Evolutionary conservation across 2,329 filamentous ascomycete species (phyloP), one percentile per base, ranked within the genome.

Genomic region (Emmonsia crescens): DNA sequence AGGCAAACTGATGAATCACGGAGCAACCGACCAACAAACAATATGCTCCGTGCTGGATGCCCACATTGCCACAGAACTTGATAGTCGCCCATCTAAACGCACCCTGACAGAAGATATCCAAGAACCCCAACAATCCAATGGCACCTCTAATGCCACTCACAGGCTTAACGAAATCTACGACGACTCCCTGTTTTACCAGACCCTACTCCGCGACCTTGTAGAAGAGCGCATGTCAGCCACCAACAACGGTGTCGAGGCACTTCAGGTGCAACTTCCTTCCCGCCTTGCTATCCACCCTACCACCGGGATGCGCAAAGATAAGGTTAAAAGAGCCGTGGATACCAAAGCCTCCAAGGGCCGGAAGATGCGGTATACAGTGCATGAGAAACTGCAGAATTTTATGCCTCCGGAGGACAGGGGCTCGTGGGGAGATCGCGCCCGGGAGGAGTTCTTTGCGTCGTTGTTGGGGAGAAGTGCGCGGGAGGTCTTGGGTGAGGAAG

Each of bases 351-450:
- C 90, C 73, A 97, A 97, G 76, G 94, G 94, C 5, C 82, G 94
- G 57, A 96, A 96, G 78, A 84, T 99, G 82, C 83, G 91, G 46
- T 99, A 93, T 76, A 94, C 89, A 19, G 91, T 96, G 54, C 92
- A 97, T 72, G 93, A 97, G 78, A 97, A 97, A 79, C 76, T 99
- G 70, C 90, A 96, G 77, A 96, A 96, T 74, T 97, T 97, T 72
- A 96, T 96, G 91, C 92, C 92, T 12, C 87, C 91, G 0, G 91
- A 96, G 73, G 89, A 96, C 72, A 81, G 89, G 60, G 82, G 88
- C 3, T 76, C 74, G 19, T 99, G 94, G 94, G 89, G 89, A 64
- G 85, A 88, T 66, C 82, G 84, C 63, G 91, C 92, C 61, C 85
- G 91, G 63, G 89, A 94, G 44, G 78, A 80, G 62, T 85, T 93